phyloP scores from a whole-genome alignment of 2,329 filamentous ascomycete species.

The Saccharata proteae region DNA sequence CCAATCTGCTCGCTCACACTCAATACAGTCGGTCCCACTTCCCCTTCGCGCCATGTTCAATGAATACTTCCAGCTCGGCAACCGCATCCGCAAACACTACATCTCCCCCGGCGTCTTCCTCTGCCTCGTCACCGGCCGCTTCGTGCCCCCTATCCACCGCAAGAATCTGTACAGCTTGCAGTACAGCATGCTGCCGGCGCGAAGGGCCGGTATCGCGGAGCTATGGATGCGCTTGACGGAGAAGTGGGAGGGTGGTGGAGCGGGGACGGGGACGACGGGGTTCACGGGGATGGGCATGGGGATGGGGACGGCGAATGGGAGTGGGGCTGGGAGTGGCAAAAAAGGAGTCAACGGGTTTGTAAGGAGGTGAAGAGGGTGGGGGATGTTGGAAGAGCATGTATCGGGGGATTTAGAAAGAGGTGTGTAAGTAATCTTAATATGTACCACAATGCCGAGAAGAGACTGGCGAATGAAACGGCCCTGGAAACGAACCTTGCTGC shows the following conservation, averaged over 20 bases:
- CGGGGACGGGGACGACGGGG: background rate
- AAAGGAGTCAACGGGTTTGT: too few species aligned
- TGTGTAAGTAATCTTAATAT: too few species aligned
- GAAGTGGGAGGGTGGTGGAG: conserved; percentile 8
- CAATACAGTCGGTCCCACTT: conserved; percentile 65
- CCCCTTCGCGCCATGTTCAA: conserved; percentile 90
- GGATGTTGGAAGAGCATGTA: too few species aligned
- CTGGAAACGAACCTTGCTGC: too few species aligned
- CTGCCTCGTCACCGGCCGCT: conserved; percentile 78
- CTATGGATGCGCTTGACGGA: conserved; percentile 60
- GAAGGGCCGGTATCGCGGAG: conserved; percentile 66
- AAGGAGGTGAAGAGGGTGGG: too few species aligned
- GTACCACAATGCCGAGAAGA: too few species aligned
- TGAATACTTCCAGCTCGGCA: conserved; percentile 90
- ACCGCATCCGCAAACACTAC: conserved; percentile 90
- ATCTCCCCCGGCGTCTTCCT: conserved; percentile 78
- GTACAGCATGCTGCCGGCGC: conserved; percentile 91
- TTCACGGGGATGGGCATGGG: background rate
- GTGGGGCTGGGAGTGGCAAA: too few species aligned
- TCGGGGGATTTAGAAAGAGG: too few species aligned
- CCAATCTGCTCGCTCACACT: background rate
- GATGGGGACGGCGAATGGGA: too few species aligned
- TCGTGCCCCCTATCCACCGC: conserved; percentile 88
- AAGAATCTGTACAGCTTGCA: conserved; percentile 93
- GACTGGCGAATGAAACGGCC: too few species aligned